These are phyloP conservation scores for Berberis thunbergii DNA, from an alignment of 164 flowering plant genomes.

Conservation along the genomic window DNA sequence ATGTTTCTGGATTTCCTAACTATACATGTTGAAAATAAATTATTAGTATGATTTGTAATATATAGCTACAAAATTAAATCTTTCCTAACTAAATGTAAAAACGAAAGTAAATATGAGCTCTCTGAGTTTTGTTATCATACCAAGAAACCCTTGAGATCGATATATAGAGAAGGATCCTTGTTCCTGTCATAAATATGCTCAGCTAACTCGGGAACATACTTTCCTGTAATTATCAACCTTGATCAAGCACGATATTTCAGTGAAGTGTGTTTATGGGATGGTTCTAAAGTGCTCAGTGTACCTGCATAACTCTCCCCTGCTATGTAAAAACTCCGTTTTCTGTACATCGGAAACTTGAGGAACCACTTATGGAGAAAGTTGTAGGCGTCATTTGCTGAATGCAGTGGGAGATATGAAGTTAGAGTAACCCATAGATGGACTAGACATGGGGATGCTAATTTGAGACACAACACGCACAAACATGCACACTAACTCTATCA, in stretches of 20 bases:
- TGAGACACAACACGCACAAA: neutral
- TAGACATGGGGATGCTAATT: neutral
- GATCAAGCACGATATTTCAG: neutral
- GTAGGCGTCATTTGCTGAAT: conserved; percentile 68
- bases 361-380: conserved; percentile 81
- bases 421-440: neutral
- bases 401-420: neutral
- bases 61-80: neutral
- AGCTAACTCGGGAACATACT: conserved; percentile 86
- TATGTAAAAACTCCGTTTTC: conserved; percentile 48
- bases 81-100: neutral
- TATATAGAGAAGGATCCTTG: conserved; percentile 44
- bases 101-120: neutral
- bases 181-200: conserved; percentile 74
- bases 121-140: conserved; percentile 25
- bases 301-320: conserved; percentile 99
- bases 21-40: conserved; percentile 10
- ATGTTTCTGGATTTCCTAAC: conserved; percentile 95
- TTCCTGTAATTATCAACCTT: conserved; percentile 40
- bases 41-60: neutral
- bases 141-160: conserved; percentile 77
- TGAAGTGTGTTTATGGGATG: neutral
- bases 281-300: conserved; percentile 7
- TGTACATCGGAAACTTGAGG: conserved; percentile 66
- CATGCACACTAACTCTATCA: too few species aligned